A percentile compares a stretch with the other conserved stretches of the same genome.
Conservation (phyloP, 169 alveolate species). For the Cryptosporidium sp. region DNA sequence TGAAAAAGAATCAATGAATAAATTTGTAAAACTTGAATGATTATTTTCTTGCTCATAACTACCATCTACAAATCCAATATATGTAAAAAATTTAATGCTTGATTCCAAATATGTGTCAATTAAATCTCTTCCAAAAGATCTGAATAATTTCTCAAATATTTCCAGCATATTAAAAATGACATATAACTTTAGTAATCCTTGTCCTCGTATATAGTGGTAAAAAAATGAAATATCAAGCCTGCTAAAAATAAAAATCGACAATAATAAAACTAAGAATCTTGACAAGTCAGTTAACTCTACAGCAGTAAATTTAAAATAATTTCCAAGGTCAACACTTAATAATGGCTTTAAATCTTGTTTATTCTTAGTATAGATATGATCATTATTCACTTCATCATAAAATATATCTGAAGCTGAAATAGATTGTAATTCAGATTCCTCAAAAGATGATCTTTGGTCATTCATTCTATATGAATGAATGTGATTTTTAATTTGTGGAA, state of each 20-base stretch:
- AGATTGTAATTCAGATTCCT: constrained; percentile 48
- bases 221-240: constrained; percentile 87
- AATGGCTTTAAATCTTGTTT: not conserved
- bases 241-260: constrained; percentile 83
- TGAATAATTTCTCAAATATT: constrained; percentile 86
- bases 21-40: not conserved
- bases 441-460: constrained; percentile 67
- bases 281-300: constrained; percentile 76
- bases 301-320: constrained; percentile 34
- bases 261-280: constrained; percentile 82
- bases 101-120: constrained; percentile 79
- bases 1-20: not conserved
- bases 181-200: constrained; percentile 88
- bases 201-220: constrained; percentile 90
- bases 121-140: constrained; percentile 89
- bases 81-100: not conserved
- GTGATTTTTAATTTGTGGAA: constrained; percentile 38
- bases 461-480: constrained; percentile 36
- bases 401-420: constrained; percentile 1
- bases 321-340: not conserved
- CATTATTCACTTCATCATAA: constrained; percentile 4
- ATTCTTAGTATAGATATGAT: not conserved
- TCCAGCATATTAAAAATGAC: constrained; percentile 91
- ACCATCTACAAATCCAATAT: constrained; percentile 9
- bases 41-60: not conserved